Evolutionary conservation across 2,329 filamentous ascomycete species (phyloP).

Genomic region (Ambrosiella cleistominuta): DNA sequence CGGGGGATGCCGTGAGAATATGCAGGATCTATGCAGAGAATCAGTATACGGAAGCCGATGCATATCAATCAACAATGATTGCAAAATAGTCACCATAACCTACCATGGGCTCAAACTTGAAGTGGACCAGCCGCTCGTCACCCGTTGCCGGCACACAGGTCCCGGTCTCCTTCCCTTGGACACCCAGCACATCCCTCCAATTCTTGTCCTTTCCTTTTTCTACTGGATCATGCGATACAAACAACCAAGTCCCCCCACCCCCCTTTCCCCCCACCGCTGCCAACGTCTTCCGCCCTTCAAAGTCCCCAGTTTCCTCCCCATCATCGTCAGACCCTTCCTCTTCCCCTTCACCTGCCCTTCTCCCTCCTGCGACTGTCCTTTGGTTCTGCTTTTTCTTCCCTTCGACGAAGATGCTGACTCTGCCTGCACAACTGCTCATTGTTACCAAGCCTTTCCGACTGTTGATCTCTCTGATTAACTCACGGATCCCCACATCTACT

Average conservation of each 20-base stretch:
- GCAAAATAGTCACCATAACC: slow-evolving; percentile 17
- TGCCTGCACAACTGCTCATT: slow-evolving; percentile 81
- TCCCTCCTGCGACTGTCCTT: background rate
- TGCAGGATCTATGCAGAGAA: slow-evolving; percentile 56
- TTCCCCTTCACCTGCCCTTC: slow-evolving; percentile 6
- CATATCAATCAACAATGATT: too few relatives aligned
- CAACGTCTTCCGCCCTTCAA: slow-evolving; percentile 16
- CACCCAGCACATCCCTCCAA: slow-evolving; percentile 23
- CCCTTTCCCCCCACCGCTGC: slow-evolving; percentile 70
- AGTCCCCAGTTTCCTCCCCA: background rate
- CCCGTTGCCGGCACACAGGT: slow-evolving; percentile 14
- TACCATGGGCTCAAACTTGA: slow-evolving; percentile 95
- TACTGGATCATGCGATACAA: slow-evolving; percentile 67
- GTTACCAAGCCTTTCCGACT: slow-evolving; percentile 58
- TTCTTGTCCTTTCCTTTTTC: slow-evolving; percentile 17
- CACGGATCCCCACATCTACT: slow-evolving; percentile 60
- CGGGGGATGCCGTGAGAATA: slow-evolving; percentile 56
- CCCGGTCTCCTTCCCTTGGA: slow-evolving; percentile 19
- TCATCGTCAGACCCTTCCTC: slow-evolving; percentile 7
- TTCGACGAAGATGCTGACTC: slow-evolving; percentile 77
- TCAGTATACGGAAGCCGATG: background rate
- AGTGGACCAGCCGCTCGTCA: slow-evolving; percentile 45
- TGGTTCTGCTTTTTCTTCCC: slow-evolving; percentile 33
- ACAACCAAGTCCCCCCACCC: slow-evolving; percentile 68
- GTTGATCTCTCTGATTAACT: slow-evolving; percentile 68